Percentiles rank a stretch among this genome's conserved stretches.
These are phyloP conservation scores for Bacidia rubella DNA, from an alignment of 495 filamentous ascomycete species.

Conservation along the genomic window DNA sequence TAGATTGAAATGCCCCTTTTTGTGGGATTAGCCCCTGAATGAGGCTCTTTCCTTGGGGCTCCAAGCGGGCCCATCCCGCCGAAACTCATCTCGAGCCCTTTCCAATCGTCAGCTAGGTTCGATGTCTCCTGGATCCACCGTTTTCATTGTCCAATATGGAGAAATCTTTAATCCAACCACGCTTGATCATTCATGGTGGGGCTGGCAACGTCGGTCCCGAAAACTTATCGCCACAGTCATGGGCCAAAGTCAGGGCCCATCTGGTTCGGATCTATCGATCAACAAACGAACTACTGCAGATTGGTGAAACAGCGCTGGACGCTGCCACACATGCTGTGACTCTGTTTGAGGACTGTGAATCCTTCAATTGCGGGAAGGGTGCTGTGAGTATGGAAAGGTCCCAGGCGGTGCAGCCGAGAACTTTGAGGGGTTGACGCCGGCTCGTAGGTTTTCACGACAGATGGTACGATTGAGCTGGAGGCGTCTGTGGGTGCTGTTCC, in stretches of 20 bases:
- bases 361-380: slow-evolving; percentile 78
- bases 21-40: too few species aligned
- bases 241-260: slow-evolving; percentile 43
- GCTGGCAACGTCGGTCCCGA: slow-evolving; percentile 63
- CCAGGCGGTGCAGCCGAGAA: too few species aligned
- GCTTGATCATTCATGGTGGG: slow-evolving; percentile 79
- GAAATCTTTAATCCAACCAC: slow-evolving; percentile 25
- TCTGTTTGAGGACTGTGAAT: slow-evolving; percentile 63
- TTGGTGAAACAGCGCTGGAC: slow-evolving; percentile 45
- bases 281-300: slow-evolving; percentile 29
- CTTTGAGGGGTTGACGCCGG: background rate
- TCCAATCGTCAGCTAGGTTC: too few species aligned
- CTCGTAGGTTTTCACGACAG: slow-evolving; percentile 53
- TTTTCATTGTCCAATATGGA: background rate
- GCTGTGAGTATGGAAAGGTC: slow-evolving; percentile 37
- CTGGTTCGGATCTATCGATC: slow-evolving; percentile 49
- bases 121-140: too few species aligned
- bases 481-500: slow-evolving; percentile 41
- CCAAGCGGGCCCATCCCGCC: too few species aligned
- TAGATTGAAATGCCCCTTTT: too few species aligned
- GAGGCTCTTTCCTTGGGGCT: too few species aligned
- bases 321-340: slow-evolving; percentile 64
- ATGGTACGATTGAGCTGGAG: slow-evolving; percentile 76
- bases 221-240: slow-evolving; percentile 50
- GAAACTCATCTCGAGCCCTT: too few species aligned